phyloP scores from a whole-genome alignment of 148 eudicot species.

The Camellia lanceoleosa region DNA sequence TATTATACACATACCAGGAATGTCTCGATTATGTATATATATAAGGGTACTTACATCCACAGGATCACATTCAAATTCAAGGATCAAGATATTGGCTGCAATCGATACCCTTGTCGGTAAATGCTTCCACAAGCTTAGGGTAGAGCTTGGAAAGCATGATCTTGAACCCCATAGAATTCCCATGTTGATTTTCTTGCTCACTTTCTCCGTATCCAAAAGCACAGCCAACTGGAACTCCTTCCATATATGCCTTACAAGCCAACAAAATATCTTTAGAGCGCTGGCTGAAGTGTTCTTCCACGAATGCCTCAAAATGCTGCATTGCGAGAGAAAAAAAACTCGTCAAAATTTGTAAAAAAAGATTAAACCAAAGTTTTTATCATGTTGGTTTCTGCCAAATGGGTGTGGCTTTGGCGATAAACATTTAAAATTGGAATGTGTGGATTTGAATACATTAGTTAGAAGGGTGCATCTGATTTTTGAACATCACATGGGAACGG shows the following conservation, averaged over 20 bases:
- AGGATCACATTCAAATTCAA: conserved; percentile 9
- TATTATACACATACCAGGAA: not conserved
- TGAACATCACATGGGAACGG: not conserved
- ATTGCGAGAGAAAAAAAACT: not conserved
- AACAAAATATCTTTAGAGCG: conserved; percentile 47
- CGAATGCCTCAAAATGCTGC: conserved; percentile 84
- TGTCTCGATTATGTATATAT: not conserved
- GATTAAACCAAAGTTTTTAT: not conserved
- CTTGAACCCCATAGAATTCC: conserved; percentile 83
- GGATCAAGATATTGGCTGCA: conserved; percentile 41
- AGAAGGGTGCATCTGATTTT: not conserved
- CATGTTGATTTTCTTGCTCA: conserved; percentile 32
- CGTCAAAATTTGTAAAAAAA: conserved; percentile 1
- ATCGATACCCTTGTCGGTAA: conserved; percentile 59
- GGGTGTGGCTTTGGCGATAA: not conserved
- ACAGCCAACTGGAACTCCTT: conserved; percentile 66
- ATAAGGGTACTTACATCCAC: not conserved
- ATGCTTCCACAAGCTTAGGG: conserved; percentile 80
- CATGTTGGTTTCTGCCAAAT: not conserved
- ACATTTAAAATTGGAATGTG: not conserved
- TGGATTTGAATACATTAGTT: not conserved
- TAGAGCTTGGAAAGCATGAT: conserved; percentile 89
- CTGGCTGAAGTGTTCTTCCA: conserved; percentile 63
- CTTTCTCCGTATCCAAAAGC: conserved; percentile 23
- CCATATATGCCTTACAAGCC: conserved; percentile 82